Evolutionary conservation across 305 asterid genomes (phyloP), one percentile per base, ranked within the genome.

Genomic region (Caryopteris hybrid): DNA sequence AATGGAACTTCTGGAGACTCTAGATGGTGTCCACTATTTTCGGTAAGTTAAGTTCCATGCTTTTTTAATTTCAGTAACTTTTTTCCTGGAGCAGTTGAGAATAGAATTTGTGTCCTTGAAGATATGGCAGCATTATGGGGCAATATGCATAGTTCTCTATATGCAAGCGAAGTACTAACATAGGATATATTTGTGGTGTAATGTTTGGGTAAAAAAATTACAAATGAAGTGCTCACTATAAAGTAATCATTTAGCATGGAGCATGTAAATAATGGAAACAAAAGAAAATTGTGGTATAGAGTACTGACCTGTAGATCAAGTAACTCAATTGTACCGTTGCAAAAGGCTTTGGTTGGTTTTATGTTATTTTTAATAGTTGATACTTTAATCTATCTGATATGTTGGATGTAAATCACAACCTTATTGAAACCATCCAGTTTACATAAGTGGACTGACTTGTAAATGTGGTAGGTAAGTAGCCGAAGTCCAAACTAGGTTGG

Each of bases 1-100:
- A 56, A 91, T 93, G 97, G 96, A 93, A 75, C 88, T 85, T 72
- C 71, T 91, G 74, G 92, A 84, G 68, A 82, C 91, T 50, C 82
- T 61, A 61, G 85, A 85, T 18, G 90, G 84, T 50, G 78, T 84
- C 67, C 80, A 78, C 79, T 85, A 85, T 80, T 93, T 93, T 86
- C 85, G 85, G 97, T 93, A 71, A 73, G 52, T 53, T 90, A 71
- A 71, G 39, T 57, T 65, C 51, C 66, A 36, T 72, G 36, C 48
- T 70, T 34, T 70, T 34, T 70, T 22, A 1, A 46, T 33, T 4
- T 36, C 25, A 48, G 27, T 33, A 38, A 0, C 23, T 45, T n/a
- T n/a, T 8, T 42, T 25, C 0, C 54, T 41, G 0, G 42, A 41
- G 69, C 39, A 27, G 2, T 61, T 21, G 62, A n/a, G 61, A 21